Base-by-base conservation (phyloP, 1,139 yeast species). In the Suhomyces bolitotheri region DNA sequence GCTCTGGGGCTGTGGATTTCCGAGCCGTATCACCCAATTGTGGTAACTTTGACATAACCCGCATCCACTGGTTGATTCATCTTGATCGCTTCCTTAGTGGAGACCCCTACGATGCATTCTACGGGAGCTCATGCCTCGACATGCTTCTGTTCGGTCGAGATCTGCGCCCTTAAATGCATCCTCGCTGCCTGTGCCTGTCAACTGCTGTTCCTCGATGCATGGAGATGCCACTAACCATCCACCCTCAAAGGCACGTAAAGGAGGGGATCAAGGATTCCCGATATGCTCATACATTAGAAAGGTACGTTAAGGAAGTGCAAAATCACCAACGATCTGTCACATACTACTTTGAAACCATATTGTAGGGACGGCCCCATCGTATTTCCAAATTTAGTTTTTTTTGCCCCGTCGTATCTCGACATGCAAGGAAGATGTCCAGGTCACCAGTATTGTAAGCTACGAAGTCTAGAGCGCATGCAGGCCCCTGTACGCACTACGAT, bases 401-500 rank as follows among this genome's bases (percentile, higher is more conserved):
- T 27, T 22, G 31, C 27, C 27, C 7, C 8, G 21, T 27, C 26
- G 26, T 16, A 24, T 27, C 39, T 35, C 35, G 34, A 17, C 24
- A 12, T 35, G 32, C 32, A 27, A 24, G 16, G 34, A 25, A 31
- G 27, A 19, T 25, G 24, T 22, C 20, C 28, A n/a, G 21, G 10
- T 22, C 12, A 9, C 12, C 6, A 9, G 11, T 22, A 25, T 12
- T 23, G 22, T 9, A 8, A 16, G 14, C 7, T 10, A 3, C 7
- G 9, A n/a, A 15, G 13, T 28, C 25, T 22, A 28, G 21, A 22
- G 25, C 15, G 14, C 16, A 16, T 16, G 13, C 11, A 11, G 31
- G 21, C 7, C 20, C 20, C 20, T 17, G 20, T 17, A 17, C 20
- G 8, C 20, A 17, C n/a, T n/a, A n/a, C n/a, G n/a, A n/a, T n/a